Evolutionary conservation across 495 filamentous ascomycete genomes (phyloP).

Genomic region (Xeromyces bisporus): DNA sequence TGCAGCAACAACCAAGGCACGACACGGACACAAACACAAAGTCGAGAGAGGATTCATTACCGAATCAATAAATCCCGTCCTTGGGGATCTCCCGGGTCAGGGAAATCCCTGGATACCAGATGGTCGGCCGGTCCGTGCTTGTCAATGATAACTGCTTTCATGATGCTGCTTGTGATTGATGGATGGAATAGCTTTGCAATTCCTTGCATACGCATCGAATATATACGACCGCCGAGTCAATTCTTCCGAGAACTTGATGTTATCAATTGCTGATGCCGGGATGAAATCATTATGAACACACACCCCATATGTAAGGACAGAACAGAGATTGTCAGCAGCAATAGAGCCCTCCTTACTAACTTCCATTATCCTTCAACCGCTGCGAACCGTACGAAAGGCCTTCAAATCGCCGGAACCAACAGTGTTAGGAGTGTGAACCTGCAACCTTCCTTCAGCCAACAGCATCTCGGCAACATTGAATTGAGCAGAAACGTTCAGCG

Average conservation of each 20-base stretch:
- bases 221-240: neutral
- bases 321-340: neutral
- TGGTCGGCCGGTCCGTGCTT: conserved; percentile 14
- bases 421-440: too few species aligned
- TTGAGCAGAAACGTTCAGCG: too few species aligned
- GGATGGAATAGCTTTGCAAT: neutral
- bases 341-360: neutral
- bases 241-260: too few species aligned
- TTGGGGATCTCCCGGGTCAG: conserved; percentile 7
- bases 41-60: too few species aligned
- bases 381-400: too few species aligned
- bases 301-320: neutral
- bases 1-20: neutral
- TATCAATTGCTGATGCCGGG: neutral
- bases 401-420: too few species aligned
- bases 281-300: neutral
- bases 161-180: neutral
- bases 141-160: conserved; percentile 12
- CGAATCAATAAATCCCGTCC: conserved; percentile 14
- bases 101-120: conserved; percentile 7
- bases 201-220: neutral
- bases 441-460: too few species aligned
- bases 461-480: too few species aligned
- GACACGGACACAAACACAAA: too few species aligned
- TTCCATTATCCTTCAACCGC: neutral